phyloP scores from a whole-genome alignment of 768 basidiomycete genomes.

The Lactarius vividus region DNA sequence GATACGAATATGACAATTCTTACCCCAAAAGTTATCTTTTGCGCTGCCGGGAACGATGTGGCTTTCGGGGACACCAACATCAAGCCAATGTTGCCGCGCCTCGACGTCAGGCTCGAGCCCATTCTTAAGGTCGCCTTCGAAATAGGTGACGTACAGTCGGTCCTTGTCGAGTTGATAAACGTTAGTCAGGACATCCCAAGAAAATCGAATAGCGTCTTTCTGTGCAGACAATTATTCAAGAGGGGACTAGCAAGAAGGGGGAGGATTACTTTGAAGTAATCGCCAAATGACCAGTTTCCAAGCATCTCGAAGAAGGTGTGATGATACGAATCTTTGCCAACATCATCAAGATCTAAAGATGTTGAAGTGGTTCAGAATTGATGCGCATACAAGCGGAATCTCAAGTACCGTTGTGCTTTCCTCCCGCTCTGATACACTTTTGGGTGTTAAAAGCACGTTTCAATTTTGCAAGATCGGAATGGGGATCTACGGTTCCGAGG shows the following conservation, averaged over 20 bases:
- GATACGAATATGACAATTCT: constrained; percentile 30
- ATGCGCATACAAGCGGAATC: not conserved
- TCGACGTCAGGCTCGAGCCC: constrained; percentile 87
- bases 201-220: constrained; percentile 91
- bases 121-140: constrained; percentile 87
- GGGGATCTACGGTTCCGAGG: constrained; percentile 95
- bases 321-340: constrained; percentile 97
- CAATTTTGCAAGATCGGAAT: constrained; percentile 86
- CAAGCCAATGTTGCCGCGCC: constrained; percentile 82
- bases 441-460: constrained; percentile 95
- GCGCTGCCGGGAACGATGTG: constrained; percentile 92
- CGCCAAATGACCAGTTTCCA: constrained; percentile 99
- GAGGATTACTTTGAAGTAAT: constrained; percentile 89
- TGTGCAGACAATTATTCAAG: constrained; percentile 34
- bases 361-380: constrained; percentile 12
- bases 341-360: constrained; percentile 87
- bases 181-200: constrained; percentile 91
- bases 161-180: constrained; percentile 88
- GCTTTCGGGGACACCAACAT: constrained; percentile 83
- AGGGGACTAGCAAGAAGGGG: not conserved
- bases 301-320: constrained; percentile 99
- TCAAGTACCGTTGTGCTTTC: constrained; percentile 90
- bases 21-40: constrained; percentile 99
- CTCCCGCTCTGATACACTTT: constrained; percentile 98
- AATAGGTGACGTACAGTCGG: constrained; percentile 95